phyloP scores from a whole-genome alignment of 1,284 basidiomycete genomes.

The Phenoliferia sp. region DNA sequence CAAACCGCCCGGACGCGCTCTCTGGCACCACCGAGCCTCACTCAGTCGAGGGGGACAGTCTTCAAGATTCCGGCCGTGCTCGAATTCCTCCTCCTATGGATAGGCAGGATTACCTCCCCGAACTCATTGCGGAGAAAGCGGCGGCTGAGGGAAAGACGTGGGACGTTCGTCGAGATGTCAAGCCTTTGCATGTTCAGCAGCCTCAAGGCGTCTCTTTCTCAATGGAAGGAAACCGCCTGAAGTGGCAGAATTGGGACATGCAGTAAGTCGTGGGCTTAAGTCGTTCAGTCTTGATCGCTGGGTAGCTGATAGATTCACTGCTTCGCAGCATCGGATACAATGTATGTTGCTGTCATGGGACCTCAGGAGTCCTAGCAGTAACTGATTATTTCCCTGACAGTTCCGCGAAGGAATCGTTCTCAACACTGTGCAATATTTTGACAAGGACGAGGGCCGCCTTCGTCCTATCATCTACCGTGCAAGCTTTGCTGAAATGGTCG shows the following conservation, averaged over 20 bases:
- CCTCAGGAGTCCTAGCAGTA: background rate
- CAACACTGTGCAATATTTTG: slow-evolving; percentile 74
- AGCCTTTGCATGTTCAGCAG: slow-evolving; percentile 79
- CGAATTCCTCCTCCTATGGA: slow-evolving; percentile 65
- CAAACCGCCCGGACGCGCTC: slow-evolving; percentile 26
- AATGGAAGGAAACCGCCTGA: slow-evolving; percentile 68
- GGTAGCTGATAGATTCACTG: too few relatives aligned
- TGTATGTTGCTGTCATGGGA: background rate
- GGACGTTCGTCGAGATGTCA: slow-evolving; percentile 63
- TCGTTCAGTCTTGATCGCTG: too few relatives aligned
- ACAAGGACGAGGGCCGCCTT: slow-evolving; percentile 54
- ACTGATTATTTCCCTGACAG: background rate
- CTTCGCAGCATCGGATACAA: slow-evolving; percentile 59
- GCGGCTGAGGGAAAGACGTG: slow-evolving; percentile 52
- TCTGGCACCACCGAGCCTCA: slow-evolving; percentile 53
- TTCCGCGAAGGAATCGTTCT: slow-evolving; percentile 73
- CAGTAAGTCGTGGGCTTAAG: too few relatives aligned
- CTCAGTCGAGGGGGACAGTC: slow-evolving; percentile 50
- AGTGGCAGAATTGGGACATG: slow-evolving; percentile 95
- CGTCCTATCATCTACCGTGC: slow-evolving; percentile 75
- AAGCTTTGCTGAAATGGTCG: slow-evolving; percentile 61
- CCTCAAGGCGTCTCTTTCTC: slow-evolving; percentile 88
- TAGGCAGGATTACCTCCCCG: slow-evolving; percentile 69
- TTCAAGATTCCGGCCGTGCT: slow-evolving; percentile 53
- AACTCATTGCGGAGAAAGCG: slow-evolving; percentile 49